Evolutionary conservation across 2,329 filamentous ascomycete species (phyloP).

Genomic region (Allantophomopsis cytisporea): DNA sequence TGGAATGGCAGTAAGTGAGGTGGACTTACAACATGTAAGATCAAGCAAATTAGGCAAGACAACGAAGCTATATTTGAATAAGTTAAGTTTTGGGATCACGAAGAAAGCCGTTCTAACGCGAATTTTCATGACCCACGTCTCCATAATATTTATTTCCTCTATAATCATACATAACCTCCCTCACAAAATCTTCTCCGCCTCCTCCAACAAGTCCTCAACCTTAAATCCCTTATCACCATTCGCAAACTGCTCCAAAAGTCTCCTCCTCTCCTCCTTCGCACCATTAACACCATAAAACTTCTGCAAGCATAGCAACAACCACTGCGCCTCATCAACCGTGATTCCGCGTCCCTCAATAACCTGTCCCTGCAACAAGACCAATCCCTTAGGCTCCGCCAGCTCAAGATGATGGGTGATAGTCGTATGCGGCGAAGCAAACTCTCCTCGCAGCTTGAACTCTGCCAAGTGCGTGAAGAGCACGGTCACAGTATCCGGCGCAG

Average conservation of each 20-base stretch:
- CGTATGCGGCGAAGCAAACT: constrained; percentile 85
- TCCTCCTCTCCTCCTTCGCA: constrained; percentile 46
- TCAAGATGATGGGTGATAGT: constrained; percentile 88
- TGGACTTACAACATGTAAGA: no score
- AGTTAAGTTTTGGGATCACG: no score
- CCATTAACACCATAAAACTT: constrained; percentile 67
- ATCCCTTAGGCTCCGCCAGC: constrained; percentile 54
- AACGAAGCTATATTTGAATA: no score
- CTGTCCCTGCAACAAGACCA: constrained; percentile 78
- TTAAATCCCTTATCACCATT: constrained; percentile 67
- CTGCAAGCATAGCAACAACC: constrained; percentile 85
- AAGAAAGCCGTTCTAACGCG: no score
- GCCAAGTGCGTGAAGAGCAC: constrained; percentile 91
- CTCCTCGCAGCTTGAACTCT: constrained; percentile 81
- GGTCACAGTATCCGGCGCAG: constrained; percentile 52
- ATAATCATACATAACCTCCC: no score
- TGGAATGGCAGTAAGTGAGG: no score
- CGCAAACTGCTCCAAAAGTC: constrained; percentile 70
- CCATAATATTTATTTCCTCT: no score
- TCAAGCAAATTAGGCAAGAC: no score
- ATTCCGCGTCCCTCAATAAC: constrained; percentile 68
- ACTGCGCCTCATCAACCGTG: constrained; percentile 69
- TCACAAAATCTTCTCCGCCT: constrained; percentile 66
- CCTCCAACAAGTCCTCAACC: constrained; percentile 74
- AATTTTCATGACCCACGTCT: no score